Evolutionary conservation across 1,284 basidiomycete species (phyloP).

Genomic region (Trametes hirsuta): DNA sequence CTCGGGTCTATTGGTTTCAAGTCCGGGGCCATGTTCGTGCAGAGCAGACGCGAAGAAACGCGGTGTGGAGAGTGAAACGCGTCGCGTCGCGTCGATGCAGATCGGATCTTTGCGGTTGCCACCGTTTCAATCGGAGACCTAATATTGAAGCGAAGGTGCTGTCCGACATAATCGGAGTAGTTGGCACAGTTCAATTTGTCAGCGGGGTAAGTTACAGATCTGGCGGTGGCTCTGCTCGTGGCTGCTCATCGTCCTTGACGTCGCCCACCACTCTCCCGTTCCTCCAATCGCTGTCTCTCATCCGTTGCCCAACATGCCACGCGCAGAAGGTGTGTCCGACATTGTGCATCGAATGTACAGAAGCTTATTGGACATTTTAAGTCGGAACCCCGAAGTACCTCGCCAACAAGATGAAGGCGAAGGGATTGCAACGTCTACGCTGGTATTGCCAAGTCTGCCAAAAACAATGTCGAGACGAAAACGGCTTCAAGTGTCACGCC

Average conservation of each 20-base stretch:
- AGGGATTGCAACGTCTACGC: slow-evolving; percentile 89
- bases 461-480: slow-evolving; percentile 96
- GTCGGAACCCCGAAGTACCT: slow-evolving; percentile 91
- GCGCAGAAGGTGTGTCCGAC: slow-evolving; percentile 67
- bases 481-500: slow-evolving; percentile 94
- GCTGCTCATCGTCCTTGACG: background rate
- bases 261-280: background rate
- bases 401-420: slow-evolving; percentile 95
- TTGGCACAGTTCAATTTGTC: background rate
- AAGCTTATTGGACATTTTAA: slow-evolving; percentile 31
- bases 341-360: background rate
- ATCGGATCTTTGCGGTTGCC: slow-evolving; percentile 6
- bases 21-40: slow-evolving; percentile 15
- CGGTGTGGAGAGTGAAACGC: slow-evolving; percentile 10
- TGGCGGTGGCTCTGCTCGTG: no score
- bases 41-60: background rate
- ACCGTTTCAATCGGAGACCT: background rate
- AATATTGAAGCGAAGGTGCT: no score
- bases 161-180: background rate
- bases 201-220: background rate
- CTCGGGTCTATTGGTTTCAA: slow-evolving; percentile 34
- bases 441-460: slow-evolving; percentile 98
- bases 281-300: background rate
- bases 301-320: slow-evolving; percentile 58
- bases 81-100: slow-evolving; percentile 17